phyloP scores from a whole-genome alignment of 1,284 basidiomycete genomes.

The Cutaneotrichosporon arboriforme region DNA sequence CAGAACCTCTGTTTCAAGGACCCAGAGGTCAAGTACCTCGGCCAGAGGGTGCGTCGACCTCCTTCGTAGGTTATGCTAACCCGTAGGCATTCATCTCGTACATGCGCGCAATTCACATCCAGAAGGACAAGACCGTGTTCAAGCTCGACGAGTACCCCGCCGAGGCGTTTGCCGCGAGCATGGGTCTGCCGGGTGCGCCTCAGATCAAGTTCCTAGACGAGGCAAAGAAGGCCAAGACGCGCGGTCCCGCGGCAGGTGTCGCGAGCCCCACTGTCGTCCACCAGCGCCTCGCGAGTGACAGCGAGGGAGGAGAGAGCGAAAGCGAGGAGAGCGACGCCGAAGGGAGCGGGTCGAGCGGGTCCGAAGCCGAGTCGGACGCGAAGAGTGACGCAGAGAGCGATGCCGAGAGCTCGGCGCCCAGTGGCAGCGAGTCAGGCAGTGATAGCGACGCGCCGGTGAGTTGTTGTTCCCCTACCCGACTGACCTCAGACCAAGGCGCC shows the following conservation, averaged over 20 bases:
- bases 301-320: constrained; percentile 22
- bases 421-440: neutral
- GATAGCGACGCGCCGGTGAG: constrained; percentile 1
- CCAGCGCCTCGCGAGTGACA: constrained; percentile 20
- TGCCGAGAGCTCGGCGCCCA: neutral
- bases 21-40: constrained; percentile 95
- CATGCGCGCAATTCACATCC: constrained; percentile 83
- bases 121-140: constrained; percentile 92
- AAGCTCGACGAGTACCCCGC: constrained; percentile 76
- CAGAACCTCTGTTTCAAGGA: constrained; percentile 93
- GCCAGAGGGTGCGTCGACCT: constrained; percentile 65
- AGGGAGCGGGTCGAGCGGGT: constrained; percentile 29
- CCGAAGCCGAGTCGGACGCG: constrained; percentile 16
- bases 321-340: constrained; percentile 22
- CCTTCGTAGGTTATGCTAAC: neutral
- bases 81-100: constrained; percentile 93
- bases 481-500: constrained; percentile 12
- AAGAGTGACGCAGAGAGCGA: constrained; percentile 1
- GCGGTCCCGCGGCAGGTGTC: constrained; percentile 23
- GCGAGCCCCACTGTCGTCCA: constrained; percentile 15
- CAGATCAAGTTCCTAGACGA: constrained; percentile 76
- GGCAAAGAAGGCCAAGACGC: constrained; percentile 33
- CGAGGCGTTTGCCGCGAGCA: constrained; percentile 76
- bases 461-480: neutral
- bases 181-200: constrained; percentile 90